Evolutionary conservation across 805 yeast genomes (phyloP), one percentile per base, ranked within the genome.

Genomic region (Schwanniomyces yamadae): DNA sequence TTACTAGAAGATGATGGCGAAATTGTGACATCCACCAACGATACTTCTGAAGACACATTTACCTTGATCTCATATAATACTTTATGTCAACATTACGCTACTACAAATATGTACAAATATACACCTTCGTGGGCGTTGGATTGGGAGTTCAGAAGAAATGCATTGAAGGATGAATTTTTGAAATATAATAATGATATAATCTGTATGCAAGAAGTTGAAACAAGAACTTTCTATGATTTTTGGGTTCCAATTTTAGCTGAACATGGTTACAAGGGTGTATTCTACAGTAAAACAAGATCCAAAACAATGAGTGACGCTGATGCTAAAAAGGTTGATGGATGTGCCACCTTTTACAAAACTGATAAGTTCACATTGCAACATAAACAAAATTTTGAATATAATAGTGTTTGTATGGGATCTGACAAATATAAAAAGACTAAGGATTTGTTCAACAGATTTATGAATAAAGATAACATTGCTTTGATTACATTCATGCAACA

Each of bases 41-140:
- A 53, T 25, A 59, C 61, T 7, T 48, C 57, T 12, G 54, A 52
- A 22, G 67, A 61, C 31, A 54, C 75, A 4, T 89, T 93, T 59
- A 83, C 96, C 1, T 66, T 90, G 31, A 73, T 88, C 75, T 80
- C 89, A 24, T 91, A 89, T 67, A 93, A 93, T 64, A 87, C 95
- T 2, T 70, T 93, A 57, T 93, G 99, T 61, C 98, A 91, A 57
- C 93, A 85, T 58, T 91, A 91, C 65, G 97, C 98, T 2, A 88
- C 96, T 3, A 76, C 93, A 14, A 84, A 80, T 57, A 74, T 91
- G 83, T 93, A 87, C 61, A 91, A 85, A 52, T 91, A 86, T 57
- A 89, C 98, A 1, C 98, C 98, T 15, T 79, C 95, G 2, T 93
- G 99, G 98, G 99, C 98, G 2, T 73, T 93, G 44, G 78, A 80